Evolutionary conservation across 2,329 filamentous ascomycete genomes (phyloP).

Genomic region (Neophaeococcomyces mojaviensis): DNA sequence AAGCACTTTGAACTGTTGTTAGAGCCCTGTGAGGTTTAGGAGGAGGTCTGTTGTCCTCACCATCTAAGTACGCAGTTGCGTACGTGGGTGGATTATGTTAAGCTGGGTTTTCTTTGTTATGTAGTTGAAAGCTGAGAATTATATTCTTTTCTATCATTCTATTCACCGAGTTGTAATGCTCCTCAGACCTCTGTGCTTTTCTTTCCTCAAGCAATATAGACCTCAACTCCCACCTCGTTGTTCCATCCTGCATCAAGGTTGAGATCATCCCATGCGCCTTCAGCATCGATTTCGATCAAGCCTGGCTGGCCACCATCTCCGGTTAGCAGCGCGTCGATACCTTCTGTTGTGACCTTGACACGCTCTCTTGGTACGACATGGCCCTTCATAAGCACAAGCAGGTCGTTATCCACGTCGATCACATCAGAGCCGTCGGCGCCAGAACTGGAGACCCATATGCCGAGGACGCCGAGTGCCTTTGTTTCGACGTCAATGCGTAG

Average conservation of each 20-base stretch:
- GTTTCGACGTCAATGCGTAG: conserved; percentile 61
- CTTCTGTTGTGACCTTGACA: conserved; percentile 43
- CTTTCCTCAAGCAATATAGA: conserved; percentile 41
- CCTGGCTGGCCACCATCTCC: conserved; percentile 33
- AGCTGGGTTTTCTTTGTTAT: too few relatives aligned
- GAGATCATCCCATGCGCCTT: conserved; percentile 69
- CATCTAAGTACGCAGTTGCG: too few relatives aligned
- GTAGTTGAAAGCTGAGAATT: too few relatives aligned
- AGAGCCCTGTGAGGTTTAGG: too few relatives aligned
- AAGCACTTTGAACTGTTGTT: too few relatives aligned
- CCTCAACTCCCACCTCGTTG: conserved; percentile 67
- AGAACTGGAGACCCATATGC: conserved; percentile 63
- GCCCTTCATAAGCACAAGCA: conserved; percentile 69
- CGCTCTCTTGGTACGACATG: conserved; percentile 60
- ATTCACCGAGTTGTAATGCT: too few relatives aligned
- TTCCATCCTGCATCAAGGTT: conserved; percentile 64
- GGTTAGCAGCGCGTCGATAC: conserved; percentile 9
- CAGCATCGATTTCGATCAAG: conserved; percentile 70
- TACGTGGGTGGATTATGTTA: too few relatives aligned
- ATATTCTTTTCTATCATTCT: too few relatives aligned
- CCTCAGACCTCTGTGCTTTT: too few relatives aligned
- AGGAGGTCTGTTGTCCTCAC: too few relatives aligned
- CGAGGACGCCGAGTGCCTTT: conserved; percentile 67
- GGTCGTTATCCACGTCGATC: conserved; percentile 47
- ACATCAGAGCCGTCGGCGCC: conserved; percentile 43